Base-by-base conservation (phyloP, 1,284 basidiomycete genomes). In the Ceraceosorus guamensis region DNA sequence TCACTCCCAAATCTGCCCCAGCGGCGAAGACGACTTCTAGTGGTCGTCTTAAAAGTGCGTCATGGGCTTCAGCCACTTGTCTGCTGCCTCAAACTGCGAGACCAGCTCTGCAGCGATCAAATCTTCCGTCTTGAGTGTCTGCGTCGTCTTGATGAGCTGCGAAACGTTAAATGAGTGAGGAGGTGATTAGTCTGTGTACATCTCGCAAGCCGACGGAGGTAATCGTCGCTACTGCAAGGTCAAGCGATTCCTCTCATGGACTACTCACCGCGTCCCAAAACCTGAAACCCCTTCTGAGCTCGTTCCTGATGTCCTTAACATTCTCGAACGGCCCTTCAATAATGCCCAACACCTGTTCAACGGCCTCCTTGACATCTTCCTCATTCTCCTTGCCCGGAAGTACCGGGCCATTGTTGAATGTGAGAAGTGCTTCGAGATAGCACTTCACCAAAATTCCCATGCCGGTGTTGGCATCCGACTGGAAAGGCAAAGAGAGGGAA, bases 391-490 rank as follows among this genome's bases (percentile, higher is more conserved):
- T 81, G 30, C 77, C 75, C n/a, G 68, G 70, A 18, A 57, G 61
- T 1, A 78, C 77, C 58, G 93, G 79, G 66, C 83, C 82, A 24
- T 85, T 82, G 57, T 69, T 82, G 78, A 89, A 89, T 55, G 88
- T 91, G 14, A 77, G 77, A 52, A 93, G 82, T 32, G 90, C 90
- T 70, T 95, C 91, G 65, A 95, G 79, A 59, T 75, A 79, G 48
- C 77, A 93, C 81, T 98, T 99, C 45, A 89, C 89, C 5, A 99
- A 82, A 63, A 99, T 89, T 2, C 93, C 93, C 78, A 96, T 95
- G 8, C 93, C 93, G 0, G 95, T 98, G 80, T 96, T 97, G 62
- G 91, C 88, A 70, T 98, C 95, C 50, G 83, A 83, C 77, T 96
- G 92, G 84, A 98, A 96, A 5, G 73, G 70, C 32, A 76, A 59